These are phyloP conservation scores for Pelagomonas calceolata DNA, from an alignment of 108 stramenopile species.

Conservation along the genomic window DNA sequence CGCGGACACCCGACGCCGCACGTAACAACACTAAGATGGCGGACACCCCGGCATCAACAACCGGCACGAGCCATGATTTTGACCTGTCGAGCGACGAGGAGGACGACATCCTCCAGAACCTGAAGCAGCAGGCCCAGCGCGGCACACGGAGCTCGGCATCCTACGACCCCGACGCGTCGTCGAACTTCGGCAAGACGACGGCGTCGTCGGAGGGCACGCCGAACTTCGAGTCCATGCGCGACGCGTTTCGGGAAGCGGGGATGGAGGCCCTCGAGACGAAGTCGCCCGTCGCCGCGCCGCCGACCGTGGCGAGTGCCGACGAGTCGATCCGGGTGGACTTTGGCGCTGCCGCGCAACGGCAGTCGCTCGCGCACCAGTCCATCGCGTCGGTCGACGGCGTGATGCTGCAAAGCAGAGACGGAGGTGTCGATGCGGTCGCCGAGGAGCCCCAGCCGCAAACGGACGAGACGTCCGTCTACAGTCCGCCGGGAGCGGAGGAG, in stretches of 20 bases:
- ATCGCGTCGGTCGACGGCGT: not conserved
- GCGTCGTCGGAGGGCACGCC: not conserved
- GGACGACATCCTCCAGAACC: not conserved
- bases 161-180: not conserved
- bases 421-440: not conserved
- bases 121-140: not conserved
- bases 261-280: no score
- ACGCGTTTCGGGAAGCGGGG: not conserved
- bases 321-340: no score
- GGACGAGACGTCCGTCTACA: no score
- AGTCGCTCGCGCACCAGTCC: not conserved
- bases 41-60: no score
- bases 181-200: not conserved
- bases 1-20: no score
- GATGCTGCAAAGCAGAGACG: no score
- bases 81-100: not conserved
- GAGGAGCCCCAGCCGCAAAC: no score
- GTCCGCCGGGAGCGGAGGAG: not conserved
- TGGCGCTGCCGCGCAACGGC: no score
- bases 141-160: not conserved
- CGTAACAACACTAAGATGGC: no score
- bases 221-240: not conserved
- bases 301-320: not conserved
- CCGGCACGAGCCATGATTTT: no score
- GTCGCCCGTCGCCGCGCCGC: not conserved